These are phyloP conservation scores for Mycena polygramma DNA, from an alignment of 768 basidiomycete species.

Conservation along the genomic window DNA sequence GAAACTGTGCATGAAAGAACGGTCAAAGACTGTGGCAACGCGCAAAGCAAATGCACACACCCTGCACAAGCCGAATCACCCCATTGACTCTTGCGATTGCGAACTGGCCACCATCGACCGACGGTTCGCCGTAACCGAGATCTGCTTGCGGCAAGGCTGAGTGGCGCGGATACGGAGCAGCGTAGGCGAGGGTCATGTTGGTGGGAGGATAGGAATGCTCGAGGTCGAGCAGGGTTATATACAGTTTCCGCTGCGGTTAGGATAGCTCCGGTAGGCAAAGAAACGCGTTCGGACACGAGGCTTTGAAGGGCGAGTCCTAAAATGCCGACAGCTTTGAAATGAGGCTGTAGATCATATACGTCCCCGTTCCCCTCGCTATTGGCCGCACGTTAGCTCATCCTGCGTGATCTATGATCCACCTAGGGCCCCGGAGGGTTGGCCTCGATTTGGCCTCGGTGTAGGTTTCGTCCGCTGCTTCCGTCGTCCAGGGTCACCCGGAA, in stretches of 20 bases:
- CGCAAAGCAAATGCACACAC: conserved; percentile 55
- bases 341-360: conserved; percentile 5
- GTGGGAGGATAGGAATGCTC: background rate
- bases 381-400: conserved; percentile 12
- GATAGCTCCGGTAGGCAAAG: conserved; percentile 28
- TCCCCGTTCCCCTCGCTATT: conserved; percentile 4
- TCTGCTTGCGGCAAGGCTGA: background rate
- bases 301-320: background rate
- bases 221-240: conserved; percentile 12
- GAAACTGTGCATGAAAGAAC: conserved; percentile 49
- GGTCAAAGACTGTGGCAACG: background rate
- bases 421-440: conserved; percentile 12
- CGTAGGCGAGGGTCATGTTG: conserved; percentile 26
- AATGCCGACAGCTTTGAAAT: background rate
- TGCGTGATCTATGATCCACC: conserved; percentile 7
- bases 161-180: conserved; percentile 14
- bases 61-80: conserved; percentile 73
- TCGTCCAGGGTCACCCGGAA: background rate
- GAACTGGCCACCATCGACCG: conserved; percentile 56
- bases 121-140: conserved; percentile 9
- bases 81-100: conserved; percentile 70
- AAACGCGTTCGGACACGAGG: conserved; percentile 28
- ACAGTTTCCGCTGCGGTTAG: background rate
- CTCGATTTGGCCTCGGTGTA: background rate
- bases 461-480: background rate